Evolutionary conservation across 2,329 filamentous ascomycete species (phyloP), one percentile per base, ranked within the genome.

Genomic region (Aspergillus sp.): DNA sequence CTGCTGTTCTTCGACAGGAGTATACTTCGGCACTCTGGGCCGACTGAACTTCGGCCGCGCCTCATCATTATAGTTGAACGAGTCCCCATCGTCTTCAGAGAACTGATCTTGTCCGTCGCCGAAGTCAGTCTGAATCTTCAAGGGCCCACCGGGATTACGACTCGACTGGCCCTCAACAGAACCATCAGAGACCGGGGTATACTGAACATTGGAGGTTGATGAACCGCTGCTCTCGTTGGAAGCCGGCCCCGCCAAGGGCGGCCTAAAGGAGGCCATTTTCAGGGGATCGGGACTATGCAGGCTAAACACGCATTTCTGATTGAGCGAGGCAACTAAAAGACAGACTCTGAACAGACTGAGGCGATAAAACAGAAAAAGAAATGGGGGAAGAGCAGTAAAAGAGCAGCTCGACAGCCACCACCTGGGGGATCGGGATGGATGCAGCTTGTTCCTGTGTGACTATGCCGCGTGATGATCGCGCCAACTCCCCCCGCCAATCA

Each of bases 1-100:
- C 4, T 80, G 78, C 20, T 73, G 77, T 70, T 96, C 92, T 72
- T 97, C 92, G 54, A 92, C 87, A 2, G 79, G 53, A 5, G 77
- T 76, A 51, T 73, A 76, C 66, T 67, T 64, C 59, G 83, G 63
- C 19, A 61, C 40, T 22, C 40, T 48, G 4, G 62, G 20, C 52
- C 45, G 11, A 49, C 55, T 5, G 19, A 57, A 51, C 46, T 57
- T 56, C 22, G 58, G 61, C 40, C 34, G 61, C 12, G 54, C 45
- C 48, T 70, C 67, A 19, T 64, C 64, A 8, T 64, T 62, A 7
- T 71, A 67, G 33, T 73, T 67, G 54, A 69, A 70, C 39, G 60
- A 66, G 50, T 69, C 64, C 27, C 64, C 63, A 22, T 64, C 59
- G 24, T 50, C 40, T 37, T 68, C 66, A 5, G 66, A 67, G 44